phyloP scores from a whole-genome alignment of 805 yeast genomes.

The Debaryomyces prosopidis region DNA sequence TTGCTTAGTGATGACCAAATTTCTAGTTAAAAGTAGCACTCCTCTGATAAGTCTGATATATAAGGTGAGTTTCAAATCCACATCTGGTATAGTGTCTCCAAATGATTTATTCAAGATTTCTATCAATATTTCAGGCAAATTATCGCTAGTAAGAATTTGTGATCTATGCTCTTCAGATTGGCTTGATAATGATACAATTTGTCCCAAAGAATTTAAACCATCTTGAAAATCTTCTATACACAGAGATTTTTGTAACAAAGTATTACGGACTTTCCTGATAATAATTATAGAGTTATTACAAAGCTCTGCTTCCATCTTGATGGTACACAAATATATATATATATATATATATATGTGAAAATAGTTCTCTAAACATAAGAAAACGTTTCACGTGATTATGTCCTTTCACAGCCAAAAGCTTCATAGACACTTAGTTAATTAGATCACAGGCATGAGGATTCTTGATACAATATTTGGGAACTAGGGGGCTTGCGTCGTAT shows the following conservation, averaged over 20 bases:
- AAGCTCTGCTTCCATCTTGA: no score
- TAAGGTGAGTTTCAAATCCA: conserved; percentile 2
- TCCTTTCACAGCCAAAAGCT: no score
- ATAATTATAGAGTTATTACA: no score
- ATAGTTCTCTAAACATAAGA: no score
- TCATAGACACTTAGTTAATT: no score
- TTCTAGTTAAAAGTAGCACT: conserved; percentile 47
- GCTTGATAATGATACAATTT: conserved; percentile 5
- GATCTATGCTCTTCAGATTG: conserved; percentile 5
- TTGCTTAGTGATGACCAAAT: conserved; percentile 33
- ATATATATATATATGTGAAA: no score
- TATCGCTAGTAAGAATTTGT: conserved; percentile 3
- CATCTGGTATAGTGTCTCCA: neutral
- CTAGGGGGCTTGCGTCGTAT: conserved; percentile 31
- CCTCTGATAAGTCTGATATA: conserved; percentile 46
- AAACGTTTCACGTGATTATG: no score
- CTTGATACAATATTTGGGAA: conserved; percentile 35
- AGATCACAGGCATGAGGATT: conserved; percentile 41
- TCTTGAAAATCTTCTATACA: neutral
- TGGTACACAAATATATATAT: no score
- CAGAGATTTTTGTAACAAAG: no score
- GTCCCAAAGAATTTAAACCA: conserved; percentile 3
- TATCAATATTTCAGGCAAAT: conserved; percentile 3
- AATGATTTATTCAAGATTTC: conserved; percentile 10
- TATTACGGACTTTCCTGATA: no score